These are phyloP conservation scores for Colletotrichum horii DNA, from an alignment of 2,329 filamentous ascomycete genomes.

Conservation along the genomic window DNA sequence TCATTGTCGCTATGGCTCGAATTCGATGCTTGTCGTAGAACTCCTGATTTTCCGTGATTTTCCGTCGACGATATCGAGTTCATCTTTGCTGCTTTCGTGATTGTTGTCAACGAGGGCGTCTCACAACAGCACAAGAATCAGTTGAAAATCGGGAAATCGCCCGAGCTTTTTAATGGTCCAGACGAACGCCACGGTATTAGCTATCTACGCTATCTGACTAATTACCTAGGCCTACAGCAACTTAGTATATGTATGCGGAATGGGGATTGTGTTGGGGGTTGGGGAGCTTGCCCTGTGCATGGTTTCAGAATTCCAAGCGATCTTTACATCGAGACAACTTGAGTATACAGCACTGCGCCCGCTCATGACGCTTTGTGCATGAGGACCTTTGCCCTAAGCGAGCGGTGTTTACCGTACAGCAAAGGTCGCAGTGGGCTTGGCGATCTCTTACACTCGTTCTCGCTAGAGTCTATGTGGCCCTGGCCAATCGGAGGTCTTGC, in stretches of 20 bases:
- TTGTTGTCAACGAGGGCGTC: not conserved
- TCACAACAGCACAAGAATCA: not conserved
- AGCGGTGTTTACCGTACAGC: not conserved
- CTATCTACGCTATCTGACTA: not conserved
- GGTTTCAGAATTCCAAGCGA: not conserved
- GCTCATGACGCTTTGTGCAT: not conserved
- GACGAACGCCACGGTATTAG: not conserved
- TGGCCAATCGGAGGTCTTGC: not conserved
- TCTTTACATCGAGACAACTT: not conserved
- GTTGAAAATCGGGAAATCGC: not conserved
- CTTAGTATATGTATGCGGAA: not conserved
- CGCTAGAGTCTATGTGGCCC: not conserved
- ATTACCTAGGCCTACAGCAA: not conserved
- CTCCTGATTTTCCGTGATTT: not conserved
- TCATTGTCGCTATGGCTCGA: not conserved
- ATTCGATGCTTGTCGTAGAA: not conserved
- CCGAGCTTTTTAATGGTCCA: not conserved
- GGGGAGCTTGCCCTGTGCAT: not conserved
- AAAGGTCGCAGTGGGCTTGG: not conserved
- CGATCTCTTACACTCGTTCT: not conserved
- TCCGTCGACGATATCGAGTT: not conserved
- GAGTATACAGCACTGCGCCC: not conserved
- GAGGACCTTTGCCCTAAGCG: not conserved
- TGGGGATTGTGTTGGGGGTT: not conserved
- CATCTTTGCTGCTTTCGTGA: not conserved